Percentiles rank a stretch among this genome's conserved stretches.
Conservation (phyloP, 2,329 filamentous ascomycete genomes). For the Aschersonia sp. region DNA sequence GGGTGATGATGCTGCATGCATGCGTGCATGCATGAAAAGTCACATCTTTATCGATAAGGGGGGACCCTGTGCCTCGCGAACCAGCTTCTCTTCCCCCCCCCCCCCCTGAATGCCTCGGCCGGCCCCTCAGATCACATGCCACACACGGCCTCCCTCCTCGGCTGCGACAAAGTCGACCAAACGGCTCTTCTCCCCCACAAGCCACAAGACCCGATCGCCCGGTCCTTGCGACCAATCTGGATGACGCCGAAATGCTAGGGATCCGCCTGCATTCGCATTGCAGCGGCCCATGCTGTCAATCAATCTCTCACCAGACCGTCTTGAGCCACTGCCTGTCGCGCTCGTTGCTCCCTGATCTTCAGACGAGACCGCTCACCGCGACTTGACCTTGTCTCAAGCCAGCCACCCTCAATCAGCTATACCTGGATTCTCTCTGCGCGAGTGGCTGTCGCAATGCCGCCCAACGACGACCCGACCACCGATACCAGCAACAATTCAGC, state of each 20-base stretch:
- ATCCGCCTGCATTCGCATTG: background rate
- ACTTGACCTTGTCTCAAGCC: background rate
- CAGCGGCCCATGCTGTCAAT: background rate
- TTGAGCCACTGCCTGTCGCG: too few species aligned
- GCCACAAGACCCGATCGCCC: background rate
- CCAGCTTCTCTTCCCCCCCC: too few species aligned
- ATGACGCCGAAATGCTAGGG: background rate
- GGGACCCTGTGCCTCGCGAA: too few species aligned
- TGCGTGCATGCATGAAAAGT: too few species aligned
- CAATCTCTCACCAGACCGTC: background rate
- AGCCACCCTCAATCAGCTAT: background rate
- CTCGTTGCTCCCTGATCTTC: too few species aligned
- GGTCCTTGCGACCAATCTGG: background rate
- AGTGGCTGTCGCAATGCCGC: slow-evolving; percentile 13
- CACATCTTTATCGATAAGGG: too few species aligned
- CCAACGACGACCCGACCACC: slow-evolving; percentile 12
- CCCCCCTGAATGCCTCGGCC: too few species aligned
- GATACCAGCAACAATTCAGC: slow-evolving; percentile 30
- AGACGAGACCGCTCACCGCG: too few species aligned
- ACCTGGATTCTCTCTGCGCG: background rate
- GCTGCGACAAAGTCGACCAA: background rate
- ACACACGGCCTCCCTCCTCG: background rate
- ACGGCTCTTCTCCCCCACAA: background rate
- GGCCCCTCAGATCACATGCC: background rate
- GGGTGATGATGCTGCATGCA: too few species aligned